These are phyloP conservation scores for Monosporascus ibericus DNA, from an alignment of 2,329 filamentous ascomycete species.

Conservation along the genomic window DNA sequence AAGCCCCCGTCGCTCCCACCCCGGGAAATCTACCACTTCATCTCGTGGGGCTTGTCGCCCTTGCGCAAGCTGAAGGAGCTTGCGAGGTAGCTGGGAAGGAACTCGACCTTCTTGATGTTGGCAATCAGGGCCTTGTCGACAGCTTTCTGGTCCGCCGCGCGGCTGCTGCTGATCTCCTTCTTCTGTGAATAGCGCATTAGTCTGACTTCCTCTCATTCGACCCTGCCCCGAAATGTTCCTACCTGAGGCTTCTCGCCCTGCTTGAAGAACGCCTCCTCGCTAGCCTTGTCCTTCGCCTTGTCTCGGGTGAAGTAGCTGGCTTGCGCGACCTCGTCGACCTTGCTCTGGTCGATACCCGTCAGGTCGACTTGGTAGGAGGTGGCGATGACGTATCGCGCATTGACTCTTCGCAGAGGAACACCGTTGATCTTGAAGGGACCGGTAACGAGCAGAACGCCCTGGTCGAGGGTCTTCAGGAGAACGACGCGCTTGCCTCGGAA, in stretches of 20 bases:
- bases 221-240: constrained; percentile 31
- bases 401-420: constrained; percentile 91
- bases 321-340: constrained; percentile 72
- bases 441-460: constrained; percentile 98
- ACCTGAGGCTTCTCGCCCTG: constrained; percentile 98
- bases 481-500: constrained; percentile 99
- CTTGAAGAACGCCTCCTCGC: constrained; percentile 99
- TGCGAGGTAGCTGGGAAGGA: constrained; percentile 88
- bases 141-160: constrained; percentile 95
- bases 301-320: constrained; percentile 95
- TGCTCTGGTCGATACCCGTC: constrained; percentile 79
- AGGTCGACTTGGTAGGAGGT: constrained; percentile 83
- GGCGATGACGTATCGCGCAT: constrained; percentile 89
- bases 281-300: constrained; percentile 90
- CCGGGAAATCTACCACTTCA: constrained; percentile 77
- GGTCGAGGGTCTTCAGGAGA: constrained; percentile 94
- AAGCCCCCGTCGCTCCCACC: constrained; percentile 5
- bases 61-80: constrained; percentile 98
- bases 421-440: constrained; percentile 99
- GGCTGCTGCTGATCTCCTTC: constrained; percentile 90
- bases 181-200: constrained; percentile 58
- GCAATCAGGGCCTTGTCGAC: constrained; percentile 94
- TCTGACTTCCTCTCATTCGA: background rate
- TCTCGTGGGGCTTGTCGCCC: constrained; percentile 99
- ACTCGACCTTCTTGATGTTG: constrained; percentile 96